Evolutionary conservation across 2,329 filamentous ascomycete species (phyloP), one percentile per base, ranked within the genome.

Genomic region (Epichloe coenophiala): DNA sequence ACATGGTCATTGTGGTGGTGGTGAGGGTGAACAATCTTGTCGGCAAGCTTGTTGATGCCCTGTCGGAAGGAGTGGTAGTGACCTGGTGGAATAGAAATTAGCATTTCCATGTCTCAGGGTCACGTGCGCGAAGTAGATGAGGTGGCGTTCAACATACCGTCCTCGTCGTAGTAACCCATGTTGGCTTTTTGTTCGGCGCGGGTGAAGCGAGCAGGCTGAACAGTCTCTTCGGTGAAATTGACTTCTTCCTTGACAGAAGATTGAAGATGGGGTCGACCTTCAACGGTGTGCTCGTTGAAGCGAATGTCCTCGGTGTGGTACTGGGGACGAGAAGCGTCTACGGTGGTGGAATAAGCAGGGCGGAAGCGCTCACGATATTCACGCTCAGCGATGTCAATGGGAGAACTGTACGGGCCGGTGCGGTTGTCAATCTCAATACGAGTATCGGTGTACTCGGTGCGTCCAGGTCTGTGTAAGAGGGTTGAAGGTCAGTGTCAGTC

Each of bases 111-210:
- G 21, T 27, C 9, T 15, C 17, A 31, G 39, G 47, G 38, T 55
- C 51, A 49, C 55, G 49, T 49, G 27, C 33, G 49, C 27, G 49
- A 21, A 15, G 6, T 7, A 35, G 31, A 41, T 13, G 19, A 41
- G 19, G 9, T 36, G 11, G 46, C 3, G 3, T 17, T 12, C 13
- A 27, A 51, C 76, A 68, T 67, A 80, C 76, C 75, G 60, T 77
- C 71, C 56, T 81, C 76, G 70, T 80, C 77, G 74, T 79, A 80
- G 74, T 81, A 80, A 69, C 76, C 77, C 78, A 81, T 81, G 68
- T 77, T 79, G 68, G 69, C 67, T 61, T 74, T 71, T 53, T 69
- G 65, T 58, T 65, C 58, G 60, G 69, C 57, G 64, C 63, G 63
- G 58, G 61, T 66, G 60, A 62, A 61, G 59, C 65, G 69, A 63